Evolutionary conservation across 2,329 filamentous ascomycete genomes (phyloP).

Genomic region (Sphaerulina musiva): DNA sequence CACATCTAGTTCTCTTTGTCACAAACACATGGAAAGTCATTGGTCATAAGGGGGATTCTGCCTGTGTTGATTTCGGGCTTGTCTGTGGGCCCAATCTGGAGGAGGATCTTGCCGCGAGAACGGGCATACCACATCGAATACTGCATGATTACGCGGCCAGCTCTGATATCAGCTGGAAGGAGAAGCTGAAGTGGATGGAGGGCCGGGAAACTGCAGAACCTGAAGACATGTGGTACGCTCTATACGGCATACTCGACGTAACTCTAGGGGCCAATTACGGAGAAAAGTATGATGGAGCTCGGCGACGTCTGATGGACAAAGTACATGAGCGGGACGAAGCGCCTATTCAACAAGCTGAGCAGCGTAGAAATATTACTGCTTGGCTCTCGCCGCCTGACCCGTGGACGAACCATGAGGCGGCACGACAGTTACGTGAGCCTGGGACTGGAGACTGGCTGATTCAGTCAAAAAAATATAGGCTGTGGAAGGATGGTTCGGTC

Average conservation of each 20-base stretch:
- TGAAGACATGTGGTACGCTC: constrained; percentile 4
- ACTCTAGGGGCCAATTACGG: too few relatives aligned
- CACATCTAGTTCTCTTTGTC: constrained; percentile 16
- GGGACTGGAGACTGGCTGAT: too few relatives aligned
- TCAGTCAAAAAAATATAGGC: too few relatives aligned
- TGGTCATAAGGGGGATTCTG: constrained; percentile 11
- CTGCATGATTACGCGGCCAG: constrained; percentile 7
- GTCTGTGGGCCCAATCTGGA: constrained; percentile 1
- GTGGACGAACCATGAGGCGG: too few relatives aligned
- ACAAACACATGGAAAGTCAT: constrained; percentile 11
- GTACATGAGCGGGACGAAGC: too few relatives aligned
- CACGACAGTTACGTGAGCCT: too few relatives aligned
- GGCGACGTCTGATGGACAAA: too few relatives aligned
- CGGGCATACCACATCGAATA: constrained; percentile 11
- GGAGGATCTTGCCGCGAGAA: constrained; percentile 8
- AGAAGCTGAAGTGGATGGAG: constrained; percentile 5
- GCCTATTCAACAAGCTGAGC: too few relatives aligned
- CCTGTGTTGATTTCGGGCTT: not conserved
- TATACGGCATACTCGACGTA: too few relatives aligned
- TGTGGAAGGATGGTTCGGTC: not conserved
- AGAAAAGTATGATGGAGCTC: too few relatives aligned
- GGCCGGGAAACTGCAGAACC: constrained; percentile 7
- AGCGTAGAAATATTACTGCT: too few relatives aligned
- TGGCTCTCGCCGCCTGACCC: too few relatives aligned
- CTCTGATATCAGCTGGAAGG: not conserved